Evolutionary conservation across 441 rosid genomes (phyloP).

Genomic region (Mallotus japonicus): DNA sequence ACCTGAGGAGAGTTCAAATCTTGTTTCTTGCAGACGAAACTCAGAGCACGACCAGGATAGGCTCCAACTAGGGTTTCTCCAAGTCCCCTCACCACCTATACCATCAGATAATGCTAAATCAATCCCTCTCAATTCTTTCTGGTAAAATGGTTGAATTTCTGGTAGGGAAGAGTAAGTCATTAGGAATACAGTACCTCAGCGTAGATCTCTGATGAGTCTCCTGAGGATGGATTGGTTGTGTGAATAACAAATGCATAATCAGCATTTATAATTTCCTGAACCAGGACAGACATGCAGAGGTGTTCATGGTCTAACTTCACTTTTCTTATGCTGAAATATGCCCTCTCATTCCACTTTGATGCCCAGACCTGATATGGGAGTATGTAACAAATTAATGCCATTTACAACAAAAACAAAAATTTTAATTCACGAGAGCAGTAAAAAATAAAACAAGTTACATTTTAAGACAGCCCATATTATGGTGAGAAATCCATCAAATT

Average conservation of each 20-base stretch:
- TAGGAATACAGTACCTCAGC: constrained; percentile 61
- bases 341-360: constrained; percentile 99
- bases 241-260: constrained; percentile 98
- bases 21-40: constrained; percentile 82
- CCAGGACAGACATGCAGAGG: constrained; percentile 98
- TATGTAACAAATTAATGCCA: constrained; percentile 21
- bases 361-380: constrained; percentile 81
- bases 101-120: constrained; percentile 20
- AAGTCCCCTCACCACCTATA: constrained; percentile 90
- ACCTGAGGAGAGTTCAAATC: constrained; percentile 79
- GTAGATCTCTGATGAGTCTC: constrained; percentile 88
- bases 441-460: not conserved
- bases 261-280: constrained; percentile 93
- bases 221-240: constrained; percentile 96
- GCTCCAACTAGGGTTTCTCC: constrained; percentile 99
- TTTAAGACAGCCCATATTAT: not conserved
- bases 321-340: constrained; percentile 90
- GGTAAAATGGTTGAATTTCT: constrained; percentile 13
- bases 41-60: constrained; percentile 95
- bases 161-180: not conserved
- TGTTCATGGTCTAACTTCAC: constrained; percentile 84
- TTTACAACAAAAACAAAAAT: constrained; percentile 15
- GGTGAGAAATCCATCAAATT: not conserved
- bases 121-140: constrained; percentile 17
- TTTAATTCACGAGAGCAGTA: not conserved